Evolutionary conservation across 345 rosid genomes (phyloP), one percentile per base, ranked within the genome.

Genomic region (Eucalyptus curtisii): DNA sequence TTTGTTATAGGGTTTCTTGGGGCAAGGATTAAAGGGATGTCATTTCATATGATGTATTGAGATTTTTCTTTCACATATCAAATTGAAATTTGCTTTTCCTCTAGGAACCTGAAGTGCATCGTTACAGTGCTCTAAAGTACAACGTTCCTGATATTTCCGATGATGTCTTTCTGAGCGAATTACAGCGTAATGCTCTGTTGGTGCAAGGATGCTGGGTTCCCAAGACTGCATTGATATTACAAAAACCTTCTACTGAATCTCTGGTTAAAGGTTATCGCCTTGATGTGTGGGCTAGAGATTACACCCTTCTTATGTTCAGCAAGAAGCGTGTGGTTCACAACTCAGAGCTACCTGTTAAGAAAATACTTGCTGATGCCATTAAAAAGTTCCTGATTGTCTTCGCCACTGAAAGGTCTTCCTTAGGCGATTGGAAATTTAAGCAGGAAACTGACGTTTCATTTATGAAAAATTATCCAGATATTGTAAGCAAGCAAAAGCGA

Each of bases 191-290:
- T 92, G 98, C 95, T n/a, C 89, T 86, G 49, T 91, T 98, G 90
- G 95, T 98, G 87, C 98, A 98, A 93, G 99, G 99, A 86, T 93
- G 95, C 42, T 98, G 99, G 99, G 93, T 91, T 87, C 94, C 94
- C 61, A 97, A 92, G 90, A 94, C 93, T 71, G 20, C 68, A n/a
- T 88, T 95, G 90, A 87, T 95, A 80, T 86, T 92, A 37, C 88
- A 90, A 88, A 91, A 88, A 42, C 88, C 88, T 33, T 86, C 89
- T n/a, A 9, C 85, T 31, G 89, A 90, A 90, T 47, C 89, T 85
- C 88, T 91, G 47, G 90, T 93, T 44, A 94, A 96, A 89, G 96
- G 95, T 89, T 94, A 91, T 59, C 89, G 93, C 88, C 94, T 96
- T 84, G 86, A 87, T 90, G 61, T 91, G 86, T 96, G 84, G 47